Percentiles rank a stretch among this genome's conserved stretches.
These are phyloP conservation scores for Haplosporangium gracile DNA, from an alignment of 192 early-diverging fungal genomes.

Conservation along the genomic window DNA sequence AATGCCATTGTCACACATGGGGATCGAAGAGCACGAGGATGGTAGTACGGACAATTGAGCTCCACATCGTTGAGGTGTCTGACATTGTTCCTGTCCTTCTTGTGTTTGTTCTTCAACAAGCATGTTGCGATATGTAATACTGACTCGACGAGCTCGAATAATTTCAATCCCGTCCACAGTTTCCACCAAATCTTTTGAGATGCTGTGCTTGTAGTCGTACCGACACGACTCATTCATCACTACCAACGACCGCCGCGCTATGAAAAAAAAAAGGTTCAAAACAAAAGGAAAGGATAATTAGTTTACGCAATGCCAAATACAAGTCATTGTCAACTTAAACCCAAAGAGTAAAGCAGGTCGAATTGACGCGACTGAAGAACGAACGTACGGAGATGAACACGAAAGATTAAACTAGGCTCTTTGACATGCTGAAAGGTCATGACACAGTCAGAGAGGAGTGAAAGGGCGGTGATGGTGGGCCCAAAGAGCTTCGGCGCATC, in stretches of 20 bases:
- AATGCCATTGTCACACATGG: neutral
- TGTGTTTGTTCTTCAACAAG: constrained; percentile 12
- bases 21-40: neutral
- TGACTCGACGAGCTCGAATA: constrained; percentile 71
- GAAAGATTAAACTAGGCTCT: constrained; percentile 27
- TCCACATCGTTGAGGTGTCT: neutral
- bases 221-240: constrained; percentile 67
- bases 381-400: constrained; percentile 58
- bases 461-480: constrained; percentile 68
- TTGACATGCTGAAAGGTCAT: constrained; percentile 70
- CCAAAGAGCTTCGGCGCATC: constrained; percentile 76
- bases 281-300: neutral
- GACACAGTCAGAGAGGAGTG: constrained; percentile 72
- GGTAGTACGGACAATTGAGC: neutral
- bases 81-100: neutral
- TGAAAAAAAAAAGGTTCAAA: neutral
- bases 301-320: too few species aligned
- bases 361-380: neutral
- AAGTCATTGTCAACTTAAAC: neutral
- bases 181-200: constrained; percentile 73
- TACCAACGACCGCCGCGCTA: constrained; percentile 71
- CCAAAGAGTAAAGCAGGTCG: neutral
- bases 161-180: constrained; percentile 56
- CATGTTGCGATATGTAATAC: constrained; percentile 66
- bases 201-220: constrained; percentile 74